These are phyloP conservation scores for Akebia trifoliata DNA, from an alignment of 164 flowering plant species.

Conservation along the genomic window DNA sequence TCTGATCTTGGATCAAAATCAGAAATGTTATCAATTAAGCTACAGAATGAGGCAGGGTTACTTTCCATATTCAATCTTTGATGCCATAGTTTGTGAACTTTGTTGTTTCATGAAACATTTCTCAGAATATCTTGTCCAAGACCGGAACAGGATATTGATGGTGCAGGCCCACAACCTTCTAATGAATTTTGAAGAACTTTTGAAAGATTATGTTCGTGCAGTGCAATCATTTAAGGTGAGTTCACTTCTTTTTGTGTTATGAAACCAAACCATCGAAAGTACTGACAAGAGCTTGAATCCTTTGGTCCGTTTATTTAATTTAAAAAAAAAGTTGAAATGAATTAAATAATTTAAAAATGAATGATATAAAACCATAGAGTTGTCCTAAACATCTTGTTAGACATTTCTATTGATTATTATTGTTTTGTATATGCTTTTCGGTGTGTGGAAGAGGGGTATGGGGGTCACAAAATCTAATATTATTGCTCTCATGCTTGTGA, in stretches of 20 bases:
- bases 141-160: too few relatives aligned
- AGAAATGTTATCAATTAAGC: slow-evolving; percentile 67
- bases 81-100: not conserved
- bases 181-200: slow-evolving; percentile 96
- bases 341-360: not conserved
- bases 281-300: not conserved
- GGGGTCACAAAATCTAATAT: not conserved
- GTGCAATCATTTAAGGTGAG: slow-evolving; percentile 93
- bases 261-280: not conserved
- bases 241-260: slow-evolving; percentile 3
- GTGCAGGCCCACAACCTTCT: slow-evolving; percentile 75
- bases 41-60: slow-evolving; percentile 72
- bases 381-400: too few relatives aligned
- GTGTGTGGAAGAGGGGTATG: too few relatives aligned
- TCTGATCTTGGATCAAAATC: slow-evolving; percentile 86
- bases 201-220: slow-evolving; percentile 95
- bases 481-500: slow-evolving; percentile 2
- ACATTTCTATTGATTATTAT: not conserved
- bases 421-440: not conserved
- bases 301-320: not conserved
- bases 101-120: not conserved
- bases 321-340: not conserved
- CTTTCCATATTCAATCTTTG: not conserved
- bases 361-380: not conserved
- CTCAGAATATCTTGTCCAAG: too few relatives aligned